Base-by-base conservation (phyloP, 768 basidiomycete genomes). In the Pleurotus platypus region DNA sequence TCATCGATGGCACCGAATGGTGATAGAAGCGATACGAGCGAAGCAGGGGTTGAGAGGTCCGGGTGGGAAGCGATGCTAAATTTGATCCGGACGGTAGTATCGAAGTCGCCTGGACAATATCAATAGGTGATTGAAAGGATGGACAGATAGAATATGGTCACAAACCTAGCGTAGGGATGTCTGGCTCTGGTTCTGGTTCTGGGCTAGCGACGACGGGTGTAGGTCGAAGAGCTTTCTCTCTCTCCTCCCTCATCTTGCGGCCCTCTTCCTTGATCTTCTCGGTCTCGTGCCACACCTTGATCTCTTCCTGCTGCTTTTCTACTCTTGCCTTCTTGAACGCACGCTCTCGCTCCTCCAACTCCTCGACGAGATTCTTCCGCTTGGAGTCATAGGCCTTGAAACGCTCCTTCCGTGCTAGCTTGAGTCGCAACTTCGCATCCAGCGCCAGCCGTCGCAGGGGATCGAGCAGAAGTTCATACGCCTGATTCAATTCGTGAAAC, bases 401-500 rank as follows among this genome's bases (percentile, higher is more conserved):
- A n/a, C 90, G 82, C 42, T 85, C 81, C 40, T 83, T 81, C 35
- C 83, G 80, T 0, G 90, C 90, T 40, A 81, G 78, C 57, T 86
- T 84, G 2, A 87, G 69, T 42, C 87, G 85, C n/a, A 89, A 70
- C 64, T 88, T 89, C 2, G 90, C 89, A 65, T 94, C 90, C 55
- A 94, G 75, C 0, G 89, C 90, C 42, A 92, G 76, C 16, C 89
- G 83, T 38, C 87, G 83, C 30, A 90, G 70, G 3, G 91, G 91
- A 63, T 93, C 92, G 57, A 92, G 85, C 5, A 94, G 75, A 1
- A 92, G 76, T 67, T 92, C 86, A 63, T 90, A 89, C 0, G 91
- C 89, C 58, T 84, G 83, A 56, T 87, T 92, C 49, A 94, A 81
- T 56, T 89, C 89, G 66, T 94, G 91, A 65, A 94, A 93, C 66